Evolutionary conservation across 2,329 filamentous ascomycete species (phyloP), one percentile per base, ranked within the genome.

Genomic region (Cladosporium velox): DNA sequence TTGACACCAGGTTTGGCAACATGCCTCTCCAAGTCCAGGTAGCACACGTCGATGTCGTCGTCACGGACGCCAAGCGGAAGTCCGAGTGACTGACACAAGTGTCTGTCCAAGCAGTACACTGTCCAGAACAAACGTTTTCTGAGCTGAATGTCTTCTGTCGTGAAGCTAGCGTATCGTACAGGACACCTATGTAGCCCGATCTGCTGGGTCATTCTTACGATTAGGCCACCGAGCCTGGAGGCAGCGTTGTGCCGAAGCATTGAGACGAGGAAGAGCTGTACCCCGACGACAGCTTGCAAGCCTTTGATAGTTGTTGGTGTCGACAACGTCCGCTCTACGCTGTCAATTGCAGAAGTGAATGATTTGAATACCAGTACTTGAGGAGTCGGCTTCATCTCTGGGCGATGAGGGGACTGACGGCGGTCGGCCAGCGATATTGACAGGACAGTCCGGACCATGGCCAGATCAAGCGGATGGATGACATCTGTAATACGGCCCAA

Each of bases 111-210:
- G 18, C 78, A 82, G 59, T 87, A 88, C 0, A 87, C 80, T 1
- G 83, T 83, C 85, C 85, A 87, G 67, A 87, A 87, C 0, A 87
- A 74, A 0, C 85, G 79, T 15, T 83, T 80, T 1, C 86, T 79
- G 35, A 85, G 79, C 2, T 81, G 78, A 2, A 77, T 78, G 51
- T 87, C 84, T 11, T 79, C 74, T 1, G 72, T 65, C 0, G 77
- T 80, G 69, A 87, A 86, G 54, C 83, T 82, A 0, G 81, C 76
- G 65, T 82, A 87, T 0, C 85, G 79, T 5, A 78, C 77, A 1
- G 85, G 85, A 64, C 86, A 88, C 2, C 85, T 81, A 73, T 88
- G 85, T n/a, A 88, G 78, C 0, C 85, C 85, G 1, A 87, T 75
- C 57, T 87, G 85, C 54, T 84, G 85, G 0, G 84, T 82, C 71